Evolutionary conservation across 768 basidiomycete species (phyloP).

Genomic region (Lactarius akahatsu): DNA sequence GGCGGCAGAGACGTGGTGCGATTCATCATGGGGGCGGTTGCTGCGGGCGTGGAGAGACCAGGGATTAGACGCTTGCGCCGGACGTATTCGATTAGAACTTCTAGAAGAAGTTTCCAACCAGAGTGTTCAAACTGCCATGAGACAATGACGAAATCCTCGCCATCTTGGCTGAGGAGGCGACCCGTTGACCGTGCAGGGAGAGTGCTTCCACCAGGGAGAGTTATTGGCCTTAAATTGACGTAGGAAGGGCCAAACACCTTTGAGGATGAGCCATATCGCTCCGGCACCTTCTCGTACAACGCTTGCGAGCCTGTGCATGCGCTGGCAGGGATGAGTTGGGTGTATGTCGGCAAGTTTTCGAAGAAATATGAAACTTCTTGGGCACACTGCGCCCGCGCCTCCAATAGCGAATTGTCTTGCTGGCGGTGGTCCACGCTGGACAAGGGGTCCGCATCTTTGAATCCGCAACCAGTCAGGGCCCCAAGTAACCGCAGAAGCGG

Average conservation of each 20-base stretch:
- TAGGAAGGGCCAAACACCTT: constrained; percentile 55
- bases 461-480: constrained; percentile 74
- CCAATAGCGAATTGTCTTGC: constrained; percentile 41
- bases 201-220: constrained; percentile 71
- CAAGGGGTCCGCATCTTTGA: constrained; percentile 70
- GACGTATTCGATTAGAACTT: constrained; percentile 75
- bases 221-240: constrained; percentile 62
- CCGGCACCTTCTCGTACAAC: constrained; percentile 65
- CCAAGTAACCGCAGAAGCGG: constrained; percentile 71
- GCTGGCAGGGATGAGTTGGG: constrained; percentile 65
- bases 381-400: constrained; percentile 59
- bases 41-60: constrained; percentile 18
- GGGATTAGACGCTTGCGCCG: constrained; percentile 52
- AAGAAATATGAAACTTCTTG: constrained; percentile 77
- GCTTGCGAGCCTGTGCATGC: constrained; percentile 67
- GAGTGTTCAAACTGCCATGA: constrained; percentile 81
- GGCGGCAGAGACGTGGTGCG: constrained; percentile 19
- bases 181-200: constrained; percentile 68
- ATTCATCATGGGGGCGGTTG: neutral
- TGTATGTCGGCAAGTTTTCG: constrained; percentile 65
- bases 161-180: constrained; percentile 68
- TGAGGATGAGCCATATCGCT: constrained; percentile 55
- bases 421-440: constrained; percentile 50
- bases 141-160: constrained; percentile 66
- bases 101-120: constrained; percentile 85